Conservation (phyloP, 179 eudicot species). For the Actinidia chinensis region DNA sequence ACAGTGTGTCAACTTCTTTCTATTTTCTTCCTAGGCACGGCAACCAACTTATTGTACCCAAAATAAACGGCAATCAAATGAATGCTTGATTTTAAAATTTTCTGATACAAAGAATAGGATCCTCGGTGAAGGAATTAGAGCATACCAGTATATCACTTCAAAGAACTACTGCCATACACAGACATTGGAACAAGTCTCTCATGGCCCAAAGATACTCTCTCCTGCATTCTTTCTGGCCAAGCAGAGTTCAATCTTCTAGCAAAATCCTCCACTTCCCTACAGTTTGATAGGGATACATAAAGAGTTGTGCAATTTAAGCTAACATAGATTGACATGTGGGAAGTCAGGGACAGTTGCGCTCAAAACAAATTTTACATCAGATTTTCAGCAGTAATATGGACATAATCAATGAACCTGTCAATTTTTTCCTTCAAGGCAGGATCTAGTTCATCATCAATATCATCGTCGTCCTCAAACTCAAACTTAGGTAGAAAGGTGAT, state of each 20-base stretch:
- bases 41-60: not conserved
- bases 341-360: not conserved
- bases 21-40: not conserved
- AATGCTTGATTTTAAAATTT: not conserved
- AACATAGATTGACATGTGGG: not conserved
- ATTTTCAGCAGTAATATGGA: not conserved
- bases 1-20: too few relatives aligned
- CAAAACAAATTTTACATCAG: too few relatives aligned
- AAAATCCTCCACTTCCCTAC: slow-evolving; percentile 68
- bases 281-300: slow-evolving; percentile 5
- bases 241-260: slow-evolving; percentile 64
- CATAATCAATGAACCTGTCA: slow-evolving; percentile 56
- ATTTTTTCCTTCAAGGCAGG: slow-evolving; percentile 80
- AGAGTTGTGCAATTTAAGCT: not conserved
- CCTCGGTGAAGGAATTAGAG: slow-evolving; percentile 16
- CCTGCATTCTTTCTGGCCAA: slow-evolving; percentile 74
- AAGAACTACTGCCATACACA: slow-evolving; percentile 43
- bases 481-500: slow-evolving; percentile 39
- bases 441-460: slow-evolving; percentile 47
- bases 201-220: slow-evolving; percentile 48
- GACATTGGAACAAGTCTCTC: slow-evolving; percentile 40
- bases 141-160: slow-evolving; percentile 47
- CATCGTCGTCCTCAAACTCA: slow-evolving; percentile 51
- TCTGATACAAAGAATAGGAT: not conserved
- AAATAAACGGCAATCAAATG: not conserved